A percentile compares a stretch with the other conserved stretches of the same genome.
These are phyloP conservation scores for Dioscorea cayenensis DNA, from an alignment of 116 monocot species.

Conservation along the genomic window DNA sequence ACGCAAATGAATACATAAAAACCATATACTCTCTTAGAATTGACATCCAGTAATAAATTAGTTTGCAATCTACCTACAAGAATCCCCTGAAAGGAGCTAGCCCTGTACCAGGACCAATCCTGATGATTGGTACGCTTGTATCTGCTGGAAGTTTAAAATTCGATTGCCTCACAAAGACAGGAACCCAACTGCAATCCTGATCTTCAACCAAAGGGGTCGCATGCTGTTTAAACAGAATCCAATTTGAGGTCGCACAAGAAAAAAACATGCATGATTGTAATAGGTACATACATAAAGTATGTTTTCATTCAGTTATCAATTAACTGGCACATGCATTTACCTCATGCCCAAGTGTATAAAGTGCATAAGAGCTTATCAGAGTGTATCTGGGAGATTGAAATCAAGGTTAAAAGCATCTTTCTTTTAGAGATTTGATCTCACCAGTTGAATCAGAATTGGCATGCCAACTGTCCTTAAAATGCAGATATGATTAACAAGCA, in stretches of 20 bases:
- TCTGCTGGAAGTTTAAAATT: conserved; percentile 82
- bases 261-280: neutral
- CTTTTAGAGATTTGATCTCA: too few species aligned
- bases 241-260: neutral
- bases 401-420: too few species aligned
- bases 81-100: conserved; percentile 93
- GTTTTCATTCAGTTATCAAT: too few species aligned
- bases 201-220: conserved; percentile 51
- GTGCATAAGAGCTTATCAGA: too few species aligned
- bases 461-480: too few species aligned
- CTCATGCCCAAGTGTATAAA: too few species aligned
- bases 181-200: conserved; percentile 77
- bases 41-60: neutral
- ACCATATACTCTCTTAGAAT: neutral
- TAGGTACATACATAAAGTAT: neutral
- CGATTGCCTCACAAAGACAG: conserved; percentile 78
- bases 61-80: conserved; percentile 50
- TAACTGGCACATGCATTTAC: too few species aligned
- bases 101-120: conserved; percentile 94
- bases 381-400: too few species aligned
- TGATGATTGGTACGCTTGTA: conserved; percentile 67
- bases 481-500: too few species aligned
- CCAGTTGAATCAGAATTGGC: too few species aligned
- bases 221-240: conserved; percentile 22
- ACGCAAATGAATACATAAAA: neutral